These are phyloP conservation scores for Aspergillus quadricinctus DNA, from an alignment of 2,329 filamentous ascomycete species.

Conservation along the genomic window DNA sequence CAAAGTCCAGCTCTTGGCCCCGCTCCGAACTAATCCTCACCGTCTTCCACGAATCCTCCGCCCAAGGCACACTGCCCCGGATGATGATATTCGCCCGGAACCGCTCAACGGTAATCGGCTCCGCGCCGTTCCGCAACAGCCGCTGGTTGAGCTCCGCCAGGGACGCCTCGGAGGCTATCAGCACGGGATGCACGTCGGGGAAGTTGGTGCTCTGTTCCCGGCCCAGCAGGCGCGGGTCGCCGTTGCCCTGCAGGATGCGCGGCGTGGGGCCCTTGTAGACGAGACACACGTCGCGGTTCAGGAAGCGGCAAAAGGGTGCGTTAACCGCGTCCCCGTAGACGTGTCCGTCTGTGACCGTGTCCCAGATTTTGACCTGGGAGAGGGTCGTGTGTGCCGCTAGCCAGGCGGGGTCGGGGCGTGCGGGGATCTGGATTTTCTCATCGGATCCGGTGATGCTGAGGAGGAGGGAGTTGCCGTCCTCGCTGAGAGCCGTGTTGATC, in stretches of 20 bases:
- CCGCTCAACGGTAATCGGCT: slow-evolving; percentile 55
- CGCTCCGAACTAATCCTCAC: slow-evolving; percentile 40
- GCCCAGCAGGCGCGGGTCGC: slow-evolving; percentile 51
- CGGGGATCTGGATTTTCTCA: slow-evolving; percentile 48
- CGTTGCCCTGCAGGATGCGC: slow-evolving; percentile 54
- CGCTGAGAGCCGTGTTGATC: slow-evolving; percentile 51
- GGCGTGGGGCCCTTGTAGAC: slow-evolving; percentile 60
- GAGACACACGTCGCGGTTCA: slow-evolving; percentile 52
- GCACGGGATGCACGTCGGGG: slow-evolving; percentile 56
- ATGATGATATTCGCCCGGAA: slow-evolving; percentile 63
- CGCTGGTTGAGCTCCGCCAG: slow-evolving; percentile 56
- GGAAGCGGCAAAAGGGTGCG: slow-evolving; percentile 51
- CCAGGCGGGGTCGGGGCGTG: slow-evolving; percentile 53
- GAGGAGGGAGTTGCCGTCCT: slow-evolving; percentile 43
- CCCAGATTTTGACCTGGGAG: slow-evolving; percentile 55
- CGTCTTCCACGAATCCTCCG: slow-evolving; percentile 61
- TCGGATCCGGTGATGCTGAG: slow-evolving; percentile 43
- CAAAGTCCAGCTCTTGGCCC: slow-evolving; percentile 51
- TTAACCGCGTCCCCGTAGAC: slow-evolving; percentile 52
- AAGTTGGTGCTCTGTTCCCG: slow-evolving; percentile 53
- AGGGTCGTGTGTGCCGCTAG: slow-evolving; percentile 50
- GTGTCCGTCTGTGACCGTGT: slow-evolving; percentile 53
- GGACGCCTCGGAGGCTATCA: slow-evolving; percentile 53
- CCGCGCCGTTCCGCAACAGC: slow-evolving; percentile 39
- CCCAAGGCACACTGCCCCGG: slow-evolving; percentile 53